These are phyloP conservation scores for Didymella glomerata DNA, from an alignment of 2,329 filamentous ascomycete species.

Conservation along the genomic window DNA sequence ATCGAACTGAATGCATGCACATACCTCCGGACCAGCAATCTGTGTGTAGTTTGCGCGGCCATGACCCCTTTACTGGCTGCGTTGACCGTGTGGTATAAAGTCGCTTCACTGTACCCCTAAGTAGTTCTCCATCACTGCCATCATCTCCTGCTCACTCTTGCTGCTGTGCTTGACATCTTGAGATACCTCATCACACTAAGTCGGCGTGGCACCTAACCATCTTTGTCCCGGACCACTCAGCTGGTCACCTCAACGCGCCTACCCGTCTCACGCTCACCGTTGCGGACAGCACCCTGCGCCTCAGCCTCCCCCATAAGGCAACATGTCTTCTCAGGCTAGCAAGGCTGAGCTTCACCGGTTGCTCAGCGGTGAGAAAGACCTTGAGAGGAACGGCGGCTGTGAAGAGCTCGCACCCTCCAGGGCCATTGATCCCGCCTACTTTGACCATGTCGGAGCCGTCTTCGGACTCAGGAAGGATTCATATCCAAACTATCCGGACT, in stretches of 20 bases:
- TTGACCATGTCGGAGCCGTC: slow-evolving; percentile 4
- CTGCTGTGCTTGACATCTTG: background rate
- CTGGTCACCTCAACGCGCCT: background rate
- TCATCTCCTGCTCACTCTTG: background rate
- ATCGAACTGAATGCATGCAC: background rate
- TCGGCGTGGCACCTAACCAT: background rate
- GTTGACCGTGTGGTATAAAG: background rate
- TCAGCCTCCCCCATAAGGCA: slow-evolving; percentile 3
- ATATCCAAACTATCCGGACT: background rate
- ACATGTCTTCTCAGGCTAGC: slow-evolving; percentile 5
- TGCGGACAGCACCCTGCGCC: background rate
- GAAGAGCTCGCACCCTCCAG: background rate
- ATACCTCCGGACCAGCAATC: background rate
- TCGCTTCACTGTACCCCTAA: background rate
- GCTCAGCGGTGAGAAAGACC: background rate
- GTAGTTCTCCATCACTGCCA: background rate
- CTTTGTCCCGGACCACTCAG: background rate
- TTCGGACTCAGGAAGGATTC: slow-evolving; percentile 6
- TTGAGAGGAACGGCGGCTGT: background rate
- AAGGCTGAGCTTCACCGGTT: slow-evolving; percentile 8
- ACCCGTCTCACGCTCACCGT: slow-evolving; percentile 2
- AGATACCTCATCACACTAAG: background rate
- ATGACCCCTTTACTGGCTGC: background rate
- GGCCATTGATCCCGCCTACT: background rate
- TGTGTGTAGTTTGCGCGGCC: slow-evolving; percentile 1